phyloP scores from a whole-genome alignment of 2,329 filamentous ascomycete species.

The Fusarium zealandicum region DNA sequence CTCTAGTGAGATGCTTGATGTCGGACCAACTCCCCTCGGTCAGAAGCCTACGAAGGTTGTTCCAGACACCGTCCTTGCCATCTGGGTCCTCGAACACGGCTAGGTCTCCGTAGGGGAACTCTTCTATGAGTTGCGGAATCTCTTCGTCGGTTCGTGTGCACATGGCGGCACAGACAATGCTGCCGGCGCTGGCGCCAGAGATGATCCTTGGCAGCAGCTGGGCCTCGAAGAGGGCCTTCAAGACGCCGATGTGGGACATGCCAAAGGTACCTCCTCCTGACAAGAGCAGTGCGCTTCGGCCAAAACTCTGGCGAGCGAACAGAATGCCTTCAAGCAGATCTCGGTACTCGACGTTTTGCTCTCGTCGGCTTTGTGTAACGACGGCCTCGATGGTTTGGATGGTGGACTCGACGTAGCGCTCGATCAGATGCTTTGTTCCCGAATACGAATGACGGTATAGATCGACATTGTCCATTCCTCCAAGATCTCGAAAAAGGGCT shows the following conservation, averaged over 20 bases:
- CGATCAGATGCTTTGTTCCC: constrained; percentile 87
- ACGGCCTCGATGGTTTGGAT: constrained; percentile 76
- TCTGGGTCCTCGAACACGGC: constrained; percentile 76
- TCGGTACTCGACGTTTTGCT: constrained; percentile 64
- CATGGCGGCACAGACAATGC: constrained; percentile 82
- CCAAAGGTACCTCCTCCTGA: constrained; percentile 90
- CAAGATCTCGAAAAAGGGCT: constrained; percentile 79
- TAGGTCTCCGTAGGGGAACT: constrained; percentile 81
- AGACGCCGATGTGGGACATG: constrained; percentile 89
- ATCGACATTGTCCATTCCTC: constrained; percentile 82
- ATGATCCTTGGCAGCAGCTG: constrained; percentile 83
- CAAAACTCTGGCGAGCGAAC: constrained; percentile 79
- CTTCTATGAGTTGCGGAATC: constrained; percentile 71
- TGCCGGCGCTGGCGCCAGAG: constrained; percentile 85
- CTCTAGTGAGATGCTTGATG: constrained; percentile 78
- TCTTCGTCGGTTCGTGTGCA: constrained; percentile 82
- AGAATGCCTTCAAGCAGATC: constrained; percentile 73
- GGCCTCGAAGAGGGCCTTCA: constrained; percentile 80
- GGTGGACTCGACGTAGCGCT: constrained; percentile 83
- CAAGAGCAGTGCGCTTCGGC: constrained; percentile 81
- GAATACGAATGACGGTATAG: constrained; percentile 86
- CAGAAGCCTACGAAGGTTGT: constrained; percentile 74
- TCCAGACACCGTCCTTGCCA: constrained; percentile 67
- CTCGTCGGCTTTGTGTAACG: constrained; percentile 64
- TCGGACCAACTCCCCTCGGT: constrained; percentile 88